These are phyloP conservation scores for Trypanosoma theileri DNA, from an alignment of 208 protist genomes.

Conservation along the genomic window DNA sequence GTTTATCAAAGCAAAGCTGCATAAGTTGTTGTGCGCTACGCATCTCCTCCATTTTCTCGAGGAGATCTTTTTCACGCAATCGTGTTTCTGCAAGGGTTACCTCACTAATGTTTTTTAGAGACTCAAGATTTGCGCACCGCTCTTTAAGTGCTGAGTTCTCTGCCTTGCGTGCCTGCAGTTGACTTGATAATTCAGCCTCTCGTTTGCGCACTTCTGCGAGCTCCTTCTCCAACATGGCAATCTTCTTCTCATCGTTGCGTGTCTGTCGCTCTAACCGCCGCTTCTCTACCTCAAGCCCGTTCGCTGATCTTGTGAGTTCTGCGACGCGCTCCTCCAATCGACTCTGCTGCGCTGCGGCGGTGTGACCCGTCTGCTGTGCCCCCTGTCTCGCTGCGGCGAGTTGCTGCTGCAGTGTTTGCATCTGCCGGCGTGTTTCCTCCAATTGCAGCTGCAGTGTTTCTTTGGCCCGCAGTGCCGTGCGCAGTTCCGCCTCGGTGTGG, in stretches of 20 bases:
- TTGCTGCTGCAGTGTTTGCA: constrained; percentile 34
- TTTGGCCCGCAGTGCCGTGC: constrained; percentile 21
- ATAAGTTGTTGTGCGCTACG: constrained; percentile 79
- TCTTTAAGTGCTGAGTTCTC: constrained; percentile 74
- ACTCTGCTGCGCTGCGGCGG: constrained; percentile 34
- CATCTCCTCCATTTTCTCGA: constrained; percentile 80
- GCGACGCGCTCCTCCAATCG: constrained; percentile 42
- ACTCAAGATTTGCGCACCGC: constrained; percentile 82
- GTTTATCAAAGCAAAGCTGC: constrained; percentile 90
- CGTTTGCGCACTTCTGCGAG: constrained; percentile 41
- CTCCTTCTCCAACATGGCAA: constrained; percentile 44
- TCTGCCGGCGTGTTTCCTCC: constrained; percentile 38
- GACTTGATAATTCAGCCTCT: constrained; percentile 47
- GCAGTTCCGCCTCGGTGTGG: constrained; percentile 33
- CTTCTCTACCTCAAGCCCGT: constrained; percentile 30
- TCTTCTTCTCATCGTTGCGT: constrained; percentile 33
- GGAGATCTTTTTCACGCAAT: constrained; percentile 61
- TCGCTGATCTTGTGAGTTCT: constrained; percentile 37
- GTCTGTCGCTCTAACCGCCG: constrained; percentile 47
- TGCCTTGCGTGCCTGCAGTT: constrained; percentile 59
- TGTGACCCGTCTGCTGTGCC: constrained; percentile 27
- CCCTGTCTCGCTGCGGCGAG: constrained; percentile 36
- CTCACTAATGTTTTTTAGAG: constrained; percentile 79
- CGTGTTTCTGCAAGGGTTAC: constrained; percentile 63
- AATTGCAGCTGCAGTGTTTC: constrained; percentile 28